phyloP scores from a whole-genome alignment of 768 basidiomycete genomes.

The Tulasnella sp. region DNA sequence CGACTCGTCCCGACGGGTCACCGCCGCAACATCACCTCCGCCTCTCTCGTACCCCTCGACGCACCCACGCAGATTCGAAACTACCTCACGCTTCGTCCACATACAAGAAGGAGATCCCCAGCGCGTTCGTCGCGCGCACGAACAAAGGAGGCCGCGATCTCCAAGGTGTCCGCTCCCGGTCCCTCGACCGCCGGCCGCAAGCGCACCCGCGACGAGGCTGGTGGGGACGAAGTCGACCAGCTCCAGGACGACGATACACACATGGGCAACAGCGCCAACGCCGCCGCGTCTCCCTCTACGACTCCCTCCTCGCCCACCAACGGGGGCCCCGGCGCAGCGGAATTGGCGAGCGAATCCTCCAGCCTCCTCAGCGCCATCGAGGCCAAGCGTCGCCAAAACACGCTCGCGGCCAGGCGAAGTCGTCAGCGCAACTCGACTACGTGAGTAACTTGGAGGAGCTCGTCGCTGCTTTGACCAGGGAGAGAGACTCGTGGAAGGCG shows the following conservation, averaged over 20 bases:
- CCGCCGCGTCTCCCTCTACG: not conserved
- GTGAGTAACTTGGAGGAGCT: slow-evolving; percentile 60
- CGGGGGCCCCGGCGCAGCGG: slow-evolving; percentile 51
- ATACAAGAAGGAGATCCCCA: slow-evolving; percentile 74
- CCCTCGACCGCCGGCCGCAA: slow-evolving; percentile 42
- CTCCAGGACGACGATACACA: slow-evolving; percentile 39
- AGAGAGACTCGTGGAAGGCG: slow-evolving; percentile 59
- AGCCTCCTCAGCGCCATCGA: slow-evolving; percentile 50
- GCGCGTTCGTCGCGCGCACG: slow-evolving; percentile 48
- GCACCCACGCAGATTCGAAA: slow-evolving; percentile 77
- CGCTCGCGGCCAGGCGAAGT: slow-evolving; percentile 76
- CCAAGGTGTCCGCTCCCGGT: slow-evolving; percentile 10
- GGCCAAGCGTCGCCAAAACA: slow-evolving; percentile 78
- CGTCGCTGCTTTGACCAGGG: slow-evolving; percentile 51
- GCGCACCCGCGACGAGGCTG: slow-evolving; percentile 51
- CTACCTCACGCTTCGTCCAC: slow-evolving; percentile 70
- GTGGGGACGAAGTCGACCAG: slow-evolving; percentile 49
- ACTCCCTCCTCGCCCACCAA: not conserved
- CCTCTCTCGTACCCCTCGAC: slow-evolving; percentile 60
- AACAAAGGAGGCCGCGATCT: slow-evolving; percentile 30
- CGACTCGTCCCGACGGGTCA: slow-evolving; percentile 55
- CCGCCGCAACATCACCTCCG: slow-evolving; percentile 64
- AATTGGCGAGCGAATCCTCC: slow-evolving; percentile 35
- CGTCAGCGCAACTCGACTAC: slow-evolving; percentile 70
- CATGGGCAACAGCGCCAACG: not conserved